Base-by-base conservation (phyloP, 176 grass and related monocot species). In the Avena eriantha region DNA sequence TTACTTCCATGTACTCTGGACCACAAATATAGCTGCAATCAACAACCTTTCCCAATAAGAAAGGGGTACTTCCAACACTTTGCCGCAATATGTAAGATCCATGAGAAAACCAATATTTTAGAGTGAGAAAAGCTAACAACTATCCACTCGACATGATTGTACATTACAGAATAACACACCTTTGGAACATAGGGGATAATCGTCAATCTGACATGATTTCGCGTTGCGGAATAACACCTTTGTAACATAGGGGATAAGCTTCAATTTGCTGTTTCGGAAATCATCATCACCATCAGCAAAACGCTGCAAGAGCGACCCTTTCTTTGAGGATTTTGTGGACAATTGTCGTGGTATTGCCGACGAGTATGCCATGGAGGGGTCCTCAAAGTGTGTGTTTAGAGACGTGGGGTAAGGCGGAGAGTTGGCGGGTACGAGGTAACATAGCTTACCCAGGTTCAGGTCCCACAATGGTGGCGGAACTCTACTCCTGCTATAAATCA, bases 11-110 rank as follows among this genome's bases (percentile, higher is more conserved):
- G 75, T 98, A 98, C 61, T 90, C 94, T 75, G 92, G 58, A 10
- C 96, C 96, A 34, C 92, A 88, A 48, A 98, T 98, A 77, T 98
- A 98, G 43, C 89, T 95, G 76, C 89, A 92, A 26, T 95, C 96
- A 85, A 98, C 86, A 72, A 93, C 96, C 91, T 98, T 98, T 65
- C 96, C 96, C 82, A 98, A 80, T 22, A 98, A 75, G 92, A 93
- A 98, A 49, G 96, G 96, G 22, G 92, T 98, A 88, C 88, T 92
- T 51, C 96, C 96, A 89, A 98, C 96, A 88, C 93, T 94, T 79
- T 98, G 93, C 41, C 93, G 96, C 24, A 98, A 93, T 89, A 98
- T 98, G 93, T 92, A 98, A 81, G 96, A 94, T 9, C 96, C 96
- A 93, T 98, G 29, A 29, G 86, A 65, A 79, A 90, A 68, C 31